Conservation (phyloP, 495 filamentous ascomycete genomes). For the Collariella sp. region DNA sequence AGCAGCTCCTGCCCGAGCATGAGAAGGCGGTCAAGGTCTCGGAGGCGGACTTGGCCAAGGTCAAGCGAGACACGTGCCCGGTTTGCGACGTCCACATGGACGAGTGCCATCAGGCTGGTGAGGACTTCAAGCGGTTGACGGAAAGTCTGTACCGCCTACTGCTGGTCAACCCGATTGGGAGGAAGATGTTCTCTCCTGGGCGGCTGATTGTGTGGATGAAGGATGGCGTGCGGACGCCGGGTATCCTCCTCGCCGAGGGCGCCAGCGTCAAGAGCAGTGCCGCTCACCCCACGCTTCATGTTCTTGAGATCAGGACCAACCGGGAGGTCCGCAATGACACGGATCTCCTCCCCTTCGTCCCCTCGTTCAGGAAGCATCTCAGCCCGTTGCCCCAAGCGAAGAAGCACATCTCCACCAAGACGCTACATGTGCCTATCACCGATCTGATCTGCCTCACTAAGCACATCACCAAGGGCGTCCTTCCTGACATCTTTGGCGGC, state of each 20-base stretch:
- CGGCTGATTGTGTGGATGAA: slow-evolving; percentile 62
- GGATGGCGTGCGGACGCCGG: slow-evolving; percentile 70
- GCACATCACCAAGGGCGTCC: slow-evolving; percentile 55
- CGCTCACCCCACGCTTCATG: slow-evolving; percentile 56
- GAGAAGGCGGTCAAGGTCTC: slow-evolving; percentile 91
- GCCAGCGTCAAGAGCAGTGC: slow-evolving; percentile 46
- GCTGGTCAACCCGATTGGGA: slow-evolving; percentile 65
- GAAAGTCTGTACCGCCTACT: slow-evolving; percentile 63
- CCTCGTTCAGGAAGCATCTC: slow-evolving; percentile 53
- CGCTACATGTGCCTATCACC: slow-evolving; percentile 53
- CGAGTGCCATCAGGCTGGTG: slow-evolving; percentile 66
- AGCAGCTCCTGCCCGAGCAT: slow-evolving; percentile 87
- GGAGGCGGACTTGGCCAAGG: slow-evolving; percentile 79
- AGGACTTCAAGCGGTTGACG: slow-evolving; percentile 67
- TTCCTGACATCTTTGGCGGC: slow-evolving; percentile 44
- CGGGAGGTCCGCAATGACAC: slow-evolving; percentile 58
- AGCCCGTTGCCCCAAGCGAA: slow-evolving; percentile 48
- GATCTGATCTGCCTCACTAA: slow-evolving; percentile 79
- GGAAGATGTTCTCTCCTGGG: slow-evolving; percentile 63
- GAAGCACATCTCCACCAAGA: slow-evolving; percentile 56
- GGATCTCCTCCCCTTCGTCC: slow-evolving; percentile 72
- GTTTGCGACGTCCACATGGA: slow-evolving; percentile 76
- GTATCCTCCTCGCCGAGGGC: slow-evolving; percentile 70
- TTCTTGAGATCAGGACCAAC: slow-evolving; percentile 62
- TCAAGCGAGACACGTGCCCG: slow-evolving; percentile 76